These are phyloP conservation scores for Pisolithus marmoratus DNA, from an alignment of 768 basidiomycete genomes.

Conservation along the genomic window DNA sequence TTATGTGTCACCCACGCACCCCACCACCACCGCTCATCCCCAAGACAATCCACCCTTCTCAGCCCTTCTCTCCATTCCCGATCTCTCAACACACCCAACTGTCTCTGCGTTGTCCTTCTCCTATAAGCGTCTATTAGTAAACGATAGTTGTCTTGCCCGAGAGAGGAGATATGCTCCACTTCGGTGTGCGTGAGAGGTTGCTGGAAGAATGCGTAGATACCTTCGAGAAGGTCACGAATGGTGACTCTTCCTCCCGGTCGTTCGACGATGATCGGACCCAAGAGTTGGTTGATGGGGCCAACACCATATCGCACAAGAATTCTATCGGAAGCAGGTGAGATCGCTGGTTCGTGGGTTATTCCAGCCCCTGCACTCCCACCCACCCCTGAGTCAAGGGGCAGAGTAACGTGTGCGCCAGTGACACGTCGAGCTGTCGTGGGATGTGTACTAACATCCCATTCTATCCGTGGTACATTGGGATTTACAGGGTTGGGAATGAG, in stretches of 20 bases:
- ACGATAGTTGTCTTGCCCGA: constrained; percentile 15
- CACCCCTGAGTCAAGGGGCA: constrained; percentile 9
- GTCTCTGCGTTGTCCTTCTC: too few species aligned
- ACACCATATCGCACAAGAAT: constrained; percentile 22
- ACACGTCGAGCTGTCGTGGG: constrained; percentile 28
- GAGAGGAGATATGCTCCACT: constrained; percentile 15
- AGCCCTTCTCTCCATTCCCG: too few species aligned
- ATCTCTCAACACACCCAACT: too few species aligned
- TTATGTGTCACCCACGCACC: too few species aligned
- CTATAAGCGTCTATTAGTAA: constrained; percentile 23
- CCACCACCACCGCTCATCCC: too few species aligned
- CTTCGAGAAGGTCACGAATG: constrained; percentile 42
- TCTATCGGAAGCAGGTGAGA: constrained; percentile 13
- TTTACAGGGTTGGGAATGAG: constrained; percentile 30
- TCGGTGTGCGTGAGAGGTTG: constrained; percentile 32
- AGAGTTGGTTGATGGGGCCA: constrained; percentile 22
- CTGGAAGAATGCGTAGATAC: constrained; percentile 46
- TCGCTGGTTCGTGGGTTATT: constrained; percentile 15
- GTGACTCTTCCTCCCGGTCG: constrained; percentile 25
- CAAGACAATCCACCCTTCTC: too few species aligned
- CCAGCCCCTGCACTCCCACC: not conserved
- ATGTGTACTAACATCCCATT: constrained; percentile 33
- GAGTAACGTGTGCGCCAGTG: constrained; percentile 21
- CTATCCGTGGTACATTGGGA: constrained; percentile 21
- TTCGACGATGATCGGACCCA: constrained; percentile 48